phyloP scores from a whole-genome alignment of 2,329 filamentous ascomycete species.

The Anthostomella pinea region DNA sequence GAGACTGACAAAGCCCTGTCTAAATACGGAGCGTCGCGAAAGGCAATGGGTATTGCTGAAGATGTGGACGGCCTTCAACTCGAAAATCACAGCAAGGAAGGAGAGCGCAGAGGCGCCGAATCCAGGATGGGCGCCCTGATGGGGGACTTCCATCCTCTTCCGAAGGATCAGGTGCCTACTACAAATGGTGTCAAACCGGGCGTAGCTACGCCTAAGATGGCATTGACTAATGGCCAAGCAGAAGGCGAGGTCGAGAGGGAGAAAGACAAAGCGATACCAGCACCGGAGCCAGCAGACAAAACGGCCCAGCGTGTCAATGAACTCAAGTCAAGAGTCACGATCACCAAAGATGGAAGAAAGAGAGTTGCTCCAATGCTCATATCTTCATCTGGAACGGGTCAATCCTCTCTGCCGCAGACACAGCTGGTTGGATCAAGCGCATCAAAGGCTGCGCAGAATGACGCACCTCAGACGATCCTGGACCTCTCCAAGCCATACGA shows the following conservation, averaged over 20 bases:
- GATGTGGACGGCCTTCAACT: constrained; percentile 84
- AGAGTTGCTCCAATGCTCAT: constrained; percentile 88
- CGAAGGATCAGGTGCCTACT: constrained; percentile 47
- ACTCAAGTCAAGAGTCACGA: constrained; percentile 87
- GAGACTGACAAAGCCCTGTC: constrained; percentile 92
- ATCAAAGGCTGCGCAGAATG: constrained; percentile 60
- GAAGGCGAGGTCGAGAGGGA: constrained; percentile 24
- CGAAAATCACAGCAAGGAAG: constrained; percentile 89
- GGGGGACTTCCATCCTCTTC: constrained; percentile 68
- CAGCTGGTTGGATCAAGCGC: constrained; percentile 77
- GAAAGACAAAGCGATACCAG: constrained; percentile 33
- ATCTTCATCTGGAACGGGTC: constrained; percentile 80
- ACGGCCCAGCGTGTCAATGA: constrained; percentile 52
- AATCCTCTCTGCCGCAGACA: constrained; percentile 85
- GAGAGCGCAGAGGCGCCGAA: constrained; percentile 84
- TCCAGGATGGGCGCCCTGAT: constrained; percentile 98
- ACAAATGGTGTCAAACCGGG: constrained; percentile 51
- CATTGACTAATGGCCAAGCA: constrained; percentile 34
- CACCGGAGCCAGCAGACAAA: constrained; percentile 52
- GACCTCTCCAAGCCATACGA: constrained; percentile 94
- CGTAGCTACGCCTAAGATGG: constrained; percentile 35
- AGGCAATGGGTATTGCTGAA: constrained; percentile 87
- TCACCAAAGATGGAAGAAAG: constrained; percentile 97
- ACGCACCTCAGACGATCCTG: constrained; percentile 76
- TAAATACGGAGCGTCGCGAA: constrained; percentile 85